A percentile compares a stretch with the other conserved stretches of the same genome.
Evolutionary conservation across 352 stramenopile genomes (phyloP).

Genomic region (Phytophthora citrophthora): DNA sequence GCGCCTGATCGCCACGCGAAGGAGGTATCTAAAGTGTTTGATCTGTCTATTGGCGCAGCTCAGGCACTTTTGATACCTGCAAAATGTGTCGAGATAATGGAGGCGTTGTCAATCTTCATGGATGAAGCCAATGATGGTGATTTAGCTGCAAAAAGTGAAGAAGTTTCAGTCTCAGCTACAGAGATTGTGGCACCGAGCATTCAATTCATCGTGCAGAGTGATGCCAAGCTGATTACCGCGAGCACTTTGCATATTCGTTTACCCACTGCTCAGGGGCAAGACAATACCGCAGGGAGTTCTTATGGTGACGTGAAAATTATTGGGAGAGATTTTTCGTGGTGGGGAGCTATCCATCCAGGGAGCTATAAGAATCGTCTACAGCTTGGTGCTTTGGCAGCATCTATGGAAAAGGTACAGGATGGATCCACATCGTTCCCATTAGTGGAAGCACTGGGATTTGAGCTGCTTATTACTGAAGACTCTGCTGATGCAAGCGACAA

Average conservation of each 20-base stretch:
- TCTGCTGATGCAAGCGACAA: conserved; percentile 26
- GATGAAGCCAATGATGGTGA: conserved; percentile 6
- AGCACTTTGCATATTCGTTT: conserved; percentile 39
- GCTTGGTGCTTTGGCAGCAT: conserved; percentile 17
- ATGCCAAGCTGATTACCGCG: conserved; percentile 42
- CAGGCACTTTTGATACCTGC: conserved; percentile 32
- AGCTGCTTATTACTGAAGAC: conserved; percentile 27
- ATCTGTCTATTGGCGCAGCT: conserved; percentile 42
- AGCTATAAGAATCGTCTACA: conserved; percentile 21
- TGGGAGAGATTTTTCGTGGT: conserved; percentile 35
- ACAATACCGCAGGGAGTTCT: neutral
- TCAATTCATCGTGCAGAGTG: conserved; percentile 20
- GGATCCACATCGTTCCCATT: conserved; percentile 4
- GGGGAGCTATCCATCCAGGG: conserved; percentile 9
- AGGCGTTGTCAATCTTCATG: conserved; percentile 30
- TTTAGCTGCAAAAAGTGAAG: neutral
- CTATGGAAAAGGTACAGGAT: conserved; percentile 11
- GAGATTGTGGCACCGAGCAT: neutral
- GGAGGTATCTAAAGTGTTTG: conserved; percentile 34
- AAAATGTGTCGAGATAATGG: conserved; percentile 34
- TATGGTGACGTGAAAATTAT: conserved; percentile 18
- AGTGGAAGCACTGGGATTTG: conserved; percentile 33
- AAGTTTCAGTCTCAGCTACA: neutral
- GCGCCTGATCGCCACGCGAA: neutral
- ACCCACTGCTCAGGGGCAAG: neutral